Conservation (phyloP, 2,329 filamentous ascomycete genomes). For the Colletotrichum lindemuthianum region DNA sequence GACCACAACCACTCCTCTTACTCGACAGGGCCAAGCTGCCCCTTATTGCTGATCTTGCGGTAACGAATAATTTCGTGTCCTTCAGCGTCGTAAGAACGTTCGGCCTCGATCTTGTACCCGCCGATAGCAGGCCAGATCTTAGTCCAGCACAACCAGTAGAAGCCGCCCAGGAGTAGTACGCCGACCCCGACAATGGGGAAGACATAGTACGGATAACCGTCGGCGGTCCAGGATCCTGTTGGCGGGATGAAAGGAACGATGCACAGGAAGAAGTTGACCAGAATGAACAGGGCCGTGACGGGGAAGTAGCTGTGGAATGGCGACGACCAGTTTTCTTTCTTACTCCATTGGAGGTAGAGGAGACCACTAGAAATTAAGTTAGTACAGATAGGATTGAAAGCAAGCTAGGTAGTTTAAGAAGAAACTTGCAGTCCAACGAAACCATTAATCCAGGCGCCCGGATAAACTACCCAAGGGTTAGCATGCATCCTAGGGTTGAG, state of each 20-base stretch:
- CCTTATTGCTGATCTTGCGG: constrained; percentile 42
- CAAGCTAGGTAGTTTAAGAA: background rate
- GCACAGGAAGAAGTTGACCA: constrained; percentile 62
- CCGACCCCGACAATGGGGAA: constrained; percentile 65
- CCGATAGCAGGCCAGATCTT: constrained; percentile 59
- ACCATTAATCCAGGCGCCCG: constrained; percentile 63
- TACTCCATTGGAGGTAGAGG: constrained; percentile 60
- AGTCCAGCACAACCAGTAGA: constrained; percentile 65
- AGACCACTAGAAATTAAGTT: constrained; percentile 50
- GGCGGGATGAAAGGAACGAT: constrained; percentile 67
- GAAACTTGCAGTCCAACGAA: constrained; percentile 51
- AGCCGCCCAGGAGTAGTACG: constrained; percentile 58
- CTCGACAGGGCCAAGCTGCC: constrained; percentile 3
- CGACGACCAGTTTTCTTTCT: constrained; percentile 62
- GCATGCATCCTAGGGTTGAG: too few species aligned
- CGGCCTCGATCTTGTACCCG: constrained; percentile 59
- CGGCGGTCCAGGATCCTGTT: constrained; percentile 54
- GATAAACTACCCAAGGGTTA: constrained; percentile 45
- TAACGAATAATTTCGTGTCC: constrained; percentile 55
- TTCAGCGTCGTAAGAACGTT: constrained; percentile 52
- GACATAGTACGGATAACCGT: constrained; percentile 65
- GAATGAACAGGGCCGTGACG: constrained; percentile 58
- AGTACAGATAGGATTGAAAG: background rate
- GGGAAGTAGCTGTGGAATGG: constrained; percentile 63
- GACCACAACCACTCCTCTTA: background rate